Evolutionary conservation across 148 eudicot genomes (phyloP), one percentile per base, ranked within the genome.

Genomic region (Linanthus parryae): DNA sequence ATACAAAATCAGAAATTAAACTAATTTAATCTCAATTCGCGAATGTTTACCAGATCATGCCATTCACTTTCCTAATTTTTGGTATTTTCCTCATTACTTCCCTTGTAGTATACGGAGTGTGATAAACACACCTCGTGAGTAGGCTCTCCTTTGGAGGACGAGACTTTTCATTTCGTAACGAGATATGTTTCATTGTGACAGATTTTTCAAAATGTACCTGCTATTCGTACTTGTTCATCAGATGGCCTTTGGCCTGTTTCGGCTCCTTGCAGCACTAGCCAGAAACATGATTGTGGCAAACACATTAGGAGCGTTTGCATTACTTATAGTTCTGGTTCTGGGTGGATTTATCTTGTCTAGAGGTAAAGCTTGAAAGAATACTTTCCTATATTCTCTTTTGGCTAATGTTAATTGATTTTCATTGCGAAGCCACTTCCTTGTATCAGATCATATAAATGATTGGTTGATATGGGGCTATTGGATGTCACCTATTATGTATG

Each of bases 381-480:
- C 16, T 12, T 13, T 39, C 43, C n/a, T n/a, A n/a, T 33, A 7
- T 33, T 10, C 38, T 14, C 44, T 9, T 7, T 19, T 39, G 7
- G 7, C 8, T 39, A 39, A 16, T 0, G 44, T 5, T 6, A 8
- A 24, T 46, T 46, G 11, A 9, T 11, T 46, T 46, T 23, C 50
- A 23, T 7, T 24, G 50, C 30, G 11, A 19, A 46, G 7, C 5
- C 6, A 10, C 31, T 50, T 18, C 7, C 4, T 31, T 50, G 25
- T 29, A 22, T 8, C 61, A 72, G 85, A 66, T 33, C 60, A 57
- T 40, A 40, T 69, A 48, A 69, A 61, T 44, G 61, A 63, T 22
- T 80, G 78, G 81, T 73, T 80, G 76, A 60, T 54, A 57, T 80
- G 85, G 85, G 85, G 78, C 33, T 72, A 80, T 52, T 72, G 73